phyloP scores from a whole-genome alignment of 2,329 filamentous ascomycete species.

The Sphaerulina populicola region DNA sequence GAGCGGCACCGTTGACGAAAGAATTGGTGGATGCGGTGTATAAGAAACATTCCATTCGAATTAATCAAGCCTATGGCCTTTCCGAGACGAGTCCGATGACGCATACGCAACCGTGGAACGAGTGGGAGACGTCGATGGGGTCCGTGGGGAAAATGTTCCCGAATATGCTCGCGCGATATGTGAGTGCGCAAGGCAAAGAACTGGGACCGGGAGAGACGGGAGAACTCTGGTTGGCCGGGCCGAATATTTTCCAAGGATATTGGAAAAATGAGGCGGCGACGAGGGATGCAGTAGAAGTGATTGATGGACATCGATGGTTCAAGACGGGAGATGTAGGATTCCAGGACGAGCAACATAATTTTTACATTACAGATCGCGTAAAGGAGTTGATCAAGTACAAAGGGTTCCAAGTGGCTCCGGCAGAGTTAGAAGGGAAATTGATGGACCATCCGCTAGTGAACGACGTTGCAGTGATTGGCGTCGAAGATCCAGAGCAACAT shows the following conservation, averaged over 20 bases:
- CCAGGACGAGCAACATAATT: conserved; percentile 67
- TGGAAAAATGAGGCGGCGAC: conserved; percentile 66
- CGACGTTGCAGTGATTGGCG: conserved; percentile 42
- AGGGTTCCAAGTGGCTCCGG: conserved; percentile 41
- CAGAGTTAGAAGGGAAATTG: conserved; percentile 42
- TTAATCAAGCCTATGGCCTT: conserved; percentile 86
- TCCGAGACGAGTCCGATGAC: conserved; percentile 49
- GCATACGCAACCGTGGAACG: conserved; percentile 51
- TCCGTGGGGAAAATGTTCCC: conserved; percentile 70
- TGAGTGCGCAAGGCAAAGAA: conserved; percentile 53
- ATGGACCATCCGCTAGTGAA: conserved; percentile 38
- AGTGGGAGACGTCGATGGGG: conserved; percentile 70
- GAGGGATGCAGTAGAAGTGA: conserved; percentile 55
- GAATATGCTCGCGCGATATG: conserved; percentile 73
- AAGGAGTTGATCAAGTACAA: conserved; percentile 60
- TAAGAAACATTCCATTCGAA: conserved; percentile 61
- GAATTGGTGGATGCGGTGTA: conserved; percentile 73
- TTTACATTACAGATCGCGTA: conserved; percentile 82
- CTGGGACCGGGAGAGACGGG: conserved; percentile 53
- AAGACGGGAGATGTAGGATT: conserved; percentile 82
- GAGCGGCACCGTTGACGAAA: conserved; percentile 73
- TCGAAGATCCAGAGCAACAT: conserved; percentile 40
- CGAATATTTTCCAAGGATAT: conserved; percentile 74
- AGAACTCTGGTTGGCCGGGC: conserved; percentile 61
- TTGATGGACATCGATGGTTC: conserved; percentile 64